phyloP scores from a whole-genome alignment of 257 asterid genomes.

The Capsicum baccatum region DNA sequence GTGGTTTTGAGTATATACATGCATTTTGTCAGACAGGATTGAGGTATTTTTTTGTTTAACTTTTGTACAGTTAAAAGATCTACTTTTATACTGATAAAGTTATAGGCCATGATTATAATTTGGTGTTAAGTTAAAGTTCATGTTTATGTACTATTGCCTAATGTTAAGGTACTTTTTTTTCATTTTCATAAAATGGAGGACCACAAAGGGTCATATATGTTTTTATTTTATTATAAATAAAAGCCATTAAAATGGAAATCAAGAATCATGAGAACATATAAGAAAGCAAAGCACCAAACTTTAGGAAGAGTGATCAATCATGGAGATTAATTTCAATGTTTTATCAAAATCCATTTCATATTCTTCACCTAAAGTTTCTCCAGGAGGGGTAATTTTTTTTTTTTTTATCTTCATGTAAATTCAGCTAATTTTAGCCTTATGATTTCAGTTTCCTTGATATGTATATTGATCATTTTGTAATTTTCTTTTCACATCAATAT shows the following conservation, averaged over 20 bases:
- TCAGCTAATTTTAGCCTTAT: neutral
- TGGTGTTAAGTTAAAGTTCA: neutral
- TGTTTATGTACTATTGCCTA: neutral
- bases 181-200: neutral
- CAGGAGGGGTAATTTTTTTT: neutral
- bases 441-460: neutral
- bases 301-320: neutral
- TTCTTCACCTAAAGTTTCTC: neutral
- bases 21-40: too few relatives aligned
- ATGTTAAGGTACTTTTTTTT: neutral
- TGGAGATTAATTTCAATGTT: slow-evolving; percentile 22
- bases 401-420: neutral
- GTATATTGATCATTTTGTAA: neutral
- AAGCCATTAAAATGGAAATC: neutral
- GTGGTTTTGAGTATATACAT: too few relatives aligned
- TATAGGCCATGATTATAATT: too few relatives aligned
- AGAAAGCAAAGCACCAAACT: neutral
- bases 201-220: neutral
- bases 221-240: neutral
- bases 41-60: too few relatives aligned
- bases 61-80: too few relatives aligned
- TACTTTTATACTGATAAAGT: neutral
- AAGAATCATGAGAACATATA: neutral
- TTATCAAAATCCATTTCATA: neutral
- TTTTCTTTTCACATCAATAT: neutral